Base-by-base conservation (phyloP, 352 stramenopile species). In the Phytophthora foliorum region DNA sequence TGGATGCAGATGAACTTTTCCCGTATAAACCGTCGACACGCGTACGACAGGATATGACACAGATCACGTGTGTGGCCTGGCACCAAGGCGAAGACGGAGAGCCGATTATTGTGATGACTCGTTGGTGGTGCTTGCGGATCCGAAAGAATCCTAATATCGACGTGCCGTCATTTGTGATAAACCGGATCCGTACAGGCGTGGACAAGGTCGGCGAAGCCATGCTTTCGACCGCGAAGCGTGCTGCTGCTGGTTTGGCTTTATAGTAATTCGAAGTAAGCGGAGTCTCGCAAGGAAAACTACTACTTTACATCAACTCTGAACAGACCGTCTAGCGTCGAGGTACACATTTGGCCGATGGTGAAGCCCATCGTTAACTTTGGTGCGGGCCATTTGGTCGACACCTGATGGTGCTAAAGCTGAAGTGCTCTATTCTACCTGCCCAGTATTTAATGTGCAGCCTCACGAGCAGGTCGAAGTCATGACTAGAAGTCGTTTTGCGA, bases 1-100 rank as follows among this genome's bases (percentile, higher is more conserved):
- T 86, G 9, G 69, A 84, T 34, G 67, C 77, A 42, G 80, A 89
- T 50, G 75, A 80, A 8, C 29, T 81, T 39, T 77, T 75, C 45
- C 77, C 78, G 32, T 89, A 86, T 59, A 69, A 60, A 6, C 67
- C 75, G 0, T 11, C 36, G 0, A 63, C 71, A 27, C 74, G 80
- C 13, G 44, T 86, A 10, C 67, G 75, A 4, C 71, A 81, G 16
- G 77, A 85, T 36, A 51, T 82, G 39, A 78, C 69, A 0, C 59
- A 64, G 31, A 72, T 75, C 57, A 76, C 34, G 24, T 64, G 62
- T 45, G 50, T 79, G 13, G 44, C 57, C 4, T 72, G 58, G 31
- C 51, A 75, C 16, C 51, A 57, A 38, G 32, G 48, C 22, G 48
- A 74, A 8, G 29, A 48, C 3, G 58, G 51, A 29, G 63, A 77